A percentile compares a stretch with the other conserved stretches of the same genome.
These are phyloP conservation scores for Fabrea salina DNA, from an alignment of 169 alveolate species.

Conservation along the genomic window DNA sequence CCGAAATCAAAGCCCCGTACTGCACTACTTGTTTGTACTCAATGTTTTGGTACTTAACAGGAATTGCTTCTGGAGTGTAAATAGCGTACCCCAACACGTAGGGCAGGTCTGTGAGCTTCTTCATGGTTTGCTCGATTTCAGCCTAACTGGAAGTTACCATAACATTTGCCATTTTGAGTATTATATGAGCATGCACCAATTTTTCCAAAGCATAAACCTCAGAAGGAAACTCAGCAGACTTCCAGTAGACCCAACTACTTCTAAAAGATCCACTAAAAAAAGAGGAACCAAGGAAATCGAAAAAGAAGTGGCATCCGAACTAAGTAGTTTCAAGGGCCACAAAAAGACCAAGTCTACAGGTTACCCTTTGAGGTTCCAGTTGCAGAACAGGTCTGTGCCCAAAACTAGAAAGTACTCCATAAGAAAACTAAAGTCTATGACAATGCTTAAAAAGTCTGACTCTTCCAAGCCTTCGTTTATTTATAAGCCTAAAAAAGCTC, in stretches of 20 bases:
- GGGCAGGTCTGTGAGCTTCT: neutral
- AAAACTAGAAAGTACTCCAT: neutral
- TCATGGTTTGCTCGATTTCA: constrained; percentile 14
- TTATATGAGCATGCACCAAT: no score
- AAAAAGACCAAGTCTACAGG: no score
- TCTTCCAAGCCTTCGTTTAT: neutral
- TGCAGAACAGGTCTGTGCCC: neutral
- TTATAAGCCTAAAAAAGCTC: neutral
- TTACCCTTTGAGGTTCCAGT: no score
- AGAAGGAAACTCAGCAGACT: no score
- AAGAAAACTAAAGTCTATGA: neutral
- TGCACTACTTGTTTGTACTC: constrained; percentile 17
- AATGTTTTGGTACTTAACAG: neutral
- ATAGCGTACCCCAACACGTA: constrained; percentile 4
- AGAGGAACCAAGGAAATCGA: no score
- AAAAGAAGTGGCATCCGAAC: no score
- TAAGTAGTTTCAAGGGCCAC: no score
- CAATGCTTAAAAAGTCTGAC: neutral
- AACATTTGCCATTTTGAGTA: constrained; percentile 3
- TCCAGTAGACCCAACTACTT: no score
- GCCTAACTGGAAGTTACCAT: constrained; percentile 20
- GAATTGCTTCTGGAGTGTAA: constrained; percentile 23
- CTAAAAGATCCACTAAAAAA: no score
- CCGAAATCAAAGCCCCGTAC: constrained; percentile 14
- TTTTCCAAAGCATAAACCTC: no score